Evolutionary conservation across 2,329 filamentous ascomycete species (phyloP).

Genomic region (Colletotrichum musicola): DNA sequence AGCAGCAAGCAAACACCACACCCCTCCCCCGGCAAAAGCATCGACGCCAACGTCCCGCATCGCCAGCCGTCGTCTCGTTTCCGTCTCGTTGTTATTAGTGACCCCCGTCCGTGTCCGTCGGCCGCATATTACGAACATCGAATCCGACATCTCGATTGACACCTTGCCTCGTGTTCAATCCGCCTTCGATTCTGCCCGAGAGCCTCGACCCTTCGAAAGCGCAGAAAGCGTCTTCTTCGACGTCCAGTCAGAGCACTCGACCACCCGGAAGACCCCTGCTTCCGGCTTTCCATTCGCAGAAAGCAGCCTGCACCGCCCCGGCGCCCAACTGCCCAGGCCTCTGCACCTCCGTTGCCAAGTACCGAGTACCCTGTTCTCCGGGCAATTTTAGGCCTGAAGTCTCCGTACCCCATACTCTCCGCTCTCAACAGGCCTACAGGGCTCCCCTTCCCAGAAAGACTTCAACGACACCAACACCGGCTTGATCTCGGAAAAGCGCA

Average conservation of each 20-base stretch:
- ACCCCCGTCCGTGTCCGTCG: too few relatives aligned
- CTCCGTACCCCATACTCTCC: conserved; percentile 28
- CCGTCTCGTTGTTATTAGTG: not conserved
- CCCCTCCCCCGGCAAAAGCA: not conserved
- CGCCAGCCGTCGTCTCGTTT: conserved; percentile 8
- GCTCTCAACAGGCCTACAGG: not conserved
- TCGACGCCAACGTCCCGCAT: conserved; percentile 9
- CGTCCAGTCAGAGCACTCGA: conserved; percentile 19
- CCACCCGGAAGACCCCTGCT: conserved; percentile 32
- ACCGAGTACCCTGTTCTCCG: conserved; percentile 13
- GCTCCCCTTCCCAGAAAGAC: not conserved
- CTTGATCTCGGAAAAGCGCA: conserved; percentile 33
- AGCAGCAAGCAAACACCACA: not conserved
- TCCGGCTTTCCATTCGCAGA: conserved; percentile 37
- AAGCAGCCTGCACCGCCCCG: conserved; percentile 33
- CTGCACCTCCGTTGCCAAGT: conserved; percentile 12
- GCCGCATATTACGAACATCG: not conserved
- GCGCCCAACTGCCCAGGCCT: conserved; percentile 27
- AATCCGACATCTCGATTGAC: conserved; percentile 24
- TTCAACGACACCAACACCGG: conserved; percentile 4
- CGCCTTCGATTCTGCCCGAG: conserved; percentile 36
- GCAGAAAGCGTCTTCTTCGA: conserved; percentile 26
- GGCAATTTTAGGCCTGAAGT: not conserved
- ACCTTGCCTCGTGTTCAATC: conserved; percentile 22
- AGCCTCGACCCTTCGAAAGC: conserved; percentile 34